Conservation (phyloP, 2,329 filamentous ascomycete genomes). For the Xylaria sp. region DNA sequence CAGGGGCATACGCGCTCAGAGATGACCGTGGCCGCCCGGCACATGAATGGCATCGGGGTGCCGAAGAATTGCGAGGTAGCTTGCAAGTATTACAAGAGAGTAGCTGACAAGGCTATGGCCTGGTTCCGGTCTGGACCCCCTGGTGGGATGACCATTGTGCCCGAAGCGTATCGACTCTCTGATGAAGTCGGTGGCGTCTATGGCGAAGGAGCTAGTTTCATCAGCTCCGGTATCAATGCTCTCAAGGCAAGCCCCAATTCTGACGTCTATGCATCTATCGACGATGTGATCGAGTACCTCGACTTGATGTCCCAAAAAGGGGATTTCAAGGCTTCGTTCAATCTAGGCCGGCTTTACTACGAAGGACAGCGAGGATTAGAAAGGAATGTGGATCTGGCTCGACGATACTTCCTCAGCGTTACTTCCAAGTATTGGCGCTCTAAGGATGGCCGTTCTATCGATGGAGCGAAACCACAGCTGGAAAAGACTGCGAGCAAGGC, state of each 20-base stretch:
- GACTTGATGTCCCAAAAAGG: constrained; percentile 90
- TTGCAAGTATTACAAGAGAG: constrained; percentile 86
- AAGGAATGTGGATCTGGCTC: constrained; percentile 73
- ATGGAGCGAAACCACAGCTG: constrained; percentile 71
- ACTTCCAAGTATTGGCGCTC: constrained; percentile 79
- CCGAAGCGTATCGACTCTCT: constrained; percentile 82
- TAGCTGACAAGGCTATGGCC: constrained; percentile 88
- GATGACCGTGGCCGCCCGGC: constrained; percentile 90
- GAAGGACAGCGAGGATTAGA: constrained; percentile 80
- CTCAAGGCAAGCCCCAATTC: constrained; percentile 74
- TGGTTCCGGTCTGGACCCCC: constrained; percentile 91
- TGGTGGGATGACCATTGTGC: constrained; percentile 78
- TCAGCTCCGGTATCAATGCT: constrained; percentile 84
- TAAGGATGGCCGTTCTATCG: constrained; percentile 74
- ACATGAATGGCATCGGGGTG: constrained; percentile 84
- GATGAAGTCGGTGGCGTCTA: constrained; percentile 93
- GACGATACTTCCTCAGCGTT: constrained; percentile 81
- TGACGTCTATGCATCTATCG: constrained; percentile 82
- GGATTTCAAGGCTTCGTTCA: constrained; percentile 85
- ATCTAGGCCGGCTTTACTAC: constrained; percentile 84
- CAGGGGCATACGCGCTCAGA: constrained; percentile 83
- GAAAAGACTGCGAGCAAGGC: constrained; percentile 83
- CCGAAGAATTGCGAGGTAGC: constrained; percentile 85
- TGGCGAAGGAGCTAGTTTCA: constrained; percentile 90
- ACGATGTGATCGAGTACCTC: constrained; percentile 93